Evolutionary conservation across 345 rosid species (phyloP).

Genomic region (Ceriops zippeliana): DNA sequence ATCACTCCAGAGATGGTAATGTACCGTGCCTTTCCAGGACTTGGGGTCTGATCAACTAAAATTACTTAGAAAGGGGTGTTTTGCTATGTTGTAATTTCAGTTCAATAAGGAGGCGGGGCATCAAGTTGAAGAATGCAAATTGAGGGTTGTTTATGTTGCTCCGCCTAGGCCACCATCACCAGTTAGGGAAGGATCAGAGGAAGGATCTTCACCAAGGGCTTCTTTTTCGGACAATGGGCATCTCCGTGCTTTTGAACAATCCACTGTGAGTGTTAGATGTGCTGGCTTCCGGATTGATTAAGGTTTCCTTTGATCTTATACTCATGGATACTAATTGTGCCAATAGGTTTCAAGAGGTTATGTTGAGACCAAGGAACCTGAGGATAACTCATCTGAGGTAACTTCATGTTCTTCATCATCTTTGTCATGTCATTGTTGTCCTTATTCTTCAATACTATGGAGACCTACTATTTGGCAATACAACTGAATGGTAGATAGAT

Average conservation of each 20-base stretch:
- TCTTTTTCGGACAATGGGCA: slow-evolving; percentile 61
- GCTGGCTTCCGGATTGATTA: background rate
- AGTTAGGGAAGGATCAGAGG: slow-evolving; percentile 74
- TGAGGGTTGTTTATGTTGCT: slow-evolving; percentile 75
- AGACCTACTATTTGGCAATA: background rate
- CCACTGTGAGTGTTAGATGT: slow-evolving; percentile 45
- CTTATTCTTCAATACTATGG: background rate
- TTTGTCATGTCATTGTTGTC: background rate
- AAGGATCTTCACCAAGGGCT: slow-evolving; percentile 72
- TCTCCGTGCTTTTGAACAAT: slow-evolving; percentile 40
- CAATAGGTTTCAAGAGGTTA: slow-evolving; percentile 46
- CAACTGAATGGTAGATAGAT: background rate
- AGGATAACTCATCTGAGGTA: slow-evolving; percentile 64
- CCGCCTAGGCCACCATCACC: slow-evolving; percentile 74
- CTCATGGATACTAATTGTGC: slow-evolving; percentile 13
- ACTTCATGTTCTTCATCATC: background rate
- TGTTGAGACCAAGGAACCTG: slow-evolving; percentile 43
- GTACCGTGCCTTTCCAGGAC: background rate
- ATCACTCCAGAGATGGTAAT: slow-evolving; percentile 71
- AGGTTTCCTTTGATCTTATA: background rate
- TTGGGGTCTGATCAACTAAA: background rate
- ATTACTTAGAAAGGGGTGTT: slow-evolving; percentile 15
- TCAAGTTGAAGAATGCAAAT: slow-evolving; percentile 61
- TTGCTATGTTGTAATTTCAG: slow-evolving; percentile 24
- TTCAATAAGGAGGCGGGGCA: slow-evolving; percentile 63